Conservation (phyloP, 306 rosid genomes). For the Comarum palustre region DNA sequence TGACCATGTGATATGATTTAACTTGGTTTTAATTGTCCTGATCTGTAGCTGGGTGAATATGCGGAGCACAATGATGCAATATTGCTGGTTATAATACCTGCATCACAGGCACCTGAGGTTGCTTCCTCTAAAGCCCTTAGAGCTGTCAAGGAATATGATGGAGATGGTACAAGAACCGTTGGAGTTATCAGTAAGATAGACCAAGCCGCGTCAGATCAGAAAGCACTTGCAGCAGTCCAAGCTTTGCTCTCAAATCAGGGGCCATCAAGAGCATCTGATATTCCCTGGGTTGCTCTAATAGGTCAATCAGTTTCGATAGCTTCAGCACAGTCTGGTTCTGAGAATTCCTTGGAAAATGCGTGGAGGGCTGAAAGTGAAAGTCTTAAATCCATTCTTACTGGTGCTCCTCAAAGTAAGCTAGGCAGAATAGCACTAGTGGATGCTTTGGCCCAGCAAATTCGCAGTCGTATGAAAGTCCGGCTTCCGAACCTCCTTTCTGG, state of each 20-base stretch:
- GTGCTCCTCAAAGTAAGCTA: conserved; percentile 92
- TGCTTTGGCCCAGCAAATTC: conserved; percentile 84
- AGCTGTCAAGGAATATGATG: conserved; percentile 78
- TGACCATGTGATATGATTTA: background rate
- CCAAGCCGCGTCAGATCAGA: conserved; percentile 89
- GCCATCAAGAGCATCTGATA: conserved; percentile 75
- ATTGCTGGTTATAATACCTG: conserved; percentile 79
- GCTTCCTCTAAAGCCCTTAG: conserved; percentile 85
- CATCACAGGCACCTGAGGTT: conserved; percentile 85
- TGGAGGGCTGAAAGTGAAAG: conserved; percentile 99
- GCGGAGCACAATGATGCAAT: conserved; percentile 92
- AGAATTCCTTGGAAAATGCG: conserved; percentile 90
- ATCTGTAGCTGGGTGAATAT: conserved; percentile 78
- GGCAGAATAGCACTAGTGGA: conserved; percentile 94
- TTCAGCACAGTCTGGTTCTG: conserved; percentile 90
- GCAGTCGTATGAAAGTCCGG: conserved; percentile 84
- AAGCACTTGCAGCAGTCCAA: conserved; percentile 90
- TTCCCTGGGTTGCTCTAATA: conserved; percentile 92
- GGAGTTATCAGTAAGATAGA: conserved; percentile 92
- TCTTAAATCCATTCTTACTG: conserved; percentile 82
- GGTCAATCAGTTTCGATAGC: conserved; percentile 96
- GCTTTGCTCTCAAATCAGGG: conserved; percentile 90
- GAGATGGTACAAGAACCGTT: conserved; percentile 87
- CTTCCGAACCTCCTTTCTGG: conserved; percentile 91
- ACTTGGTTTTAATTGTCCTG: conserved; percentile 24